Conservation (phyloP, 805 yeast genomes). For the Candida rishiriensis region DNA sequence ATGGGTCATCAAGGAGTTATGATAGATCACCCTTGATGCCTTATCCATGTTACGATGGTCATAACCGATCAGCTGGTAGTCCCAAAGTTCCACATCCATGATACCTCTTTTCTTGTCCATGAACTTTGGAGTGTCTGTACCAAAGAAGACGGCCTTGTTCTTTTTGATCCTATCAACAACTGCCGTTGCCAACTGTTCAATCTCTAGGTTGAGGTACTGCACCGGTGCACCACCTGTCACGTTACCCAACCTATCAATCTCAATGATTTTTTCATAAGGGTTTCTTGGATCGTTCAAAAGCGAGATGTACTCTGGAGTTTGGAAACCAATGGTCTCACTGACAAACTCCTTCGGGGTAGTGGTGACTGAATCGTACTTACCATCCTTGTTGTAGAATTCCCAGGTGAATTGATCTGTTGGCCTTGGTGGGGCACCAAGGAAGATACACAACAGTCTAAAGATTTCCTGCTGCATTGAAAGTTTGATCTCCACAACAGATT, state of each 20-base stretch:
- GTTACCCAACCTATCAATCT: slow-evolving; percentile 73
- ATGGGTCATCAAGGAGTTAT: slow-evolving; percentile 79
- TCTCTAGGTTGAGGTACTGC: slow-evolving; percentile 63
- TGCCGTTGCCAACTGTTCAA: slow-evolving; percentile 50
- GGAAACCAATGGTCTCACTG: slow-evolving; percentile 46
- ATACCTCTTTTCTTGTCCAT: slow-evolving; percentile 60
- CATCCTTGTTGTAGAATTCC: slow-evolving; percentile 74
- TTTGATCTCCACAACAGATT: slow-evolving; percentile 33
- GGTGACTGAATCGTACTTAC: slow-evolving; percentile 39
- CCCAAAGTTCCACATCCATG: slow-evolving; percentile 68
- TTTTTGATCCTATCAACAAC: slow-evolving; percentile 65
- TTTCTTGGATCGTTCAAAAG: slow-evolving; percentile 82
- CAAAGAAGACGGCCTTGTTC: slow-evolving; percentile 81
- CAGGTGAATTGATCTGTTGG: slow-evolving; percentile 64
- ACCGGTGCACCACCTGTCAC: slow-evolving; percentile 67
- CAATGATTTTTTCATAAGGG: slow-evolving; percentile 54
- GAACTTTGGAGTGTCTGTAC: slow-evolving; percentile 83
- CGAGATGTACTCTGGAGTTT: slow-evolving; percentile 53
- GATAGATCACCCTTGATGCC: slow-evolving; percentile 64
- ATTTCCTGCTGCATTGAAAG: slow-evolving; percentile 51
- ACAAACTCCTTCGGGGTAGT: slow-evolving; percentile 68
- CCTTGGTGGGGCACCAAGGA: slow-evolving; percentile 76
- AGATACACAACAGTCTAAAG: slow-evolving; percentile 60
- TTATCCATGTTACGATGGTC: slow-evolving; percentile 46
- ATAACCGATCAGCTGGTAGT: slow-evolving; percentile 54